Evolutionary conservation across 768 basidiomycete species (phyloP).

Genomic region (Lactifluus volemus): DNA sequence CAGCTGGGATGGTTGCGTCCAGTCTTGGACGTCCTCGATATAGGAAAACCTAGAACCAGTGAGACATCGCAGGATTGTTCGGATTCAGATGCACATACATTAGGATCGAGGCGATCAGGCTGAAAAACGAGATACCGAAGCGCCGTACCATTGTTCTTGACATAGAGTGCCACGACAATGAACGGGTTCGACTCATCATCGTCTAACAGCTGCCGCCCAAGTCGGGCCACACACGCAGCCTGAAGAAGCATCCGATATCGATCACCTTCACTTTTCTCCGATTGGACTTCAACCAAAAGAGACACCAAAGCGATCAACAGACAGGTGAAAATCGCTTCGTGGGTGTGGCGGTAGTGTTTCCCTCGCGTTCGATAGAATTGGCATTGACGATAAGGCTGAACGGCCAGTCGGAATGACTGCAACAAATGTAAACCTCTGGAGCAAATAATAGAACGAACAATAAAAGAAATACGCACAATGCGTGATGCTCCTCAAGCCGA

Average conservation of each 20-base stretch:
- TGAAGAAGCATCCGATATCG: neutral
- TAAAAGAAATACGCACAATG: neutral
- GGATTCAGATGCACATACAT: too few species aligned
- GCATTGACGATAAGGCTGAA: neutral
- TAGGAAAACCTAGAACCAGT: neutral
- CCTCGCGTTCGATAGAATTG: neutral
- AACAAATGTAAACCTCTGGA: neutral
- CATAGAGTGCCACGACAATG: neutral
- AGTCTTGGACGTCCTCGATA: neutral
- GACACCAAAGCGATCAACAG: neutral
- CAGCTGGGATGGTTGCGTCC: neutral
- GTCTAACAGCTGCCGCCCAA: too few species aligned
- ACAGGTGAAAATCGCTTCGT: neutral
- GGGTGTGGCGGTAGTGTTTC: neutral
- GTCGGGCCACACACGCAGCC: too few species aligned
- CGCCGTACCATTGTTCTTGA: neutral
- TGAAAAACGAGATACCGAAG: neutral
- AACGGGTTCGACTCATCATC: too few species aligned
- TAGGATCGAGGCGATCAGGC: too few species aligned
- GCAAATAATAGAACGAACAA: neutral
- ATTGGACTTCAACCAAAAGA: neutral
- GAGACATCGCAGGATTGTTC: neutral
- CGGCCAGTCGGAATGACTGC: too few species aligned
- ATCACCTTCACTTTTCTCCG: neutral
- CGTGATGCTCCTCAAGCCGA: neutral